phyloP scores from a whole-genome alignment of 192 early-diverging fungal species.

The Coemansia sp. region DNA sequence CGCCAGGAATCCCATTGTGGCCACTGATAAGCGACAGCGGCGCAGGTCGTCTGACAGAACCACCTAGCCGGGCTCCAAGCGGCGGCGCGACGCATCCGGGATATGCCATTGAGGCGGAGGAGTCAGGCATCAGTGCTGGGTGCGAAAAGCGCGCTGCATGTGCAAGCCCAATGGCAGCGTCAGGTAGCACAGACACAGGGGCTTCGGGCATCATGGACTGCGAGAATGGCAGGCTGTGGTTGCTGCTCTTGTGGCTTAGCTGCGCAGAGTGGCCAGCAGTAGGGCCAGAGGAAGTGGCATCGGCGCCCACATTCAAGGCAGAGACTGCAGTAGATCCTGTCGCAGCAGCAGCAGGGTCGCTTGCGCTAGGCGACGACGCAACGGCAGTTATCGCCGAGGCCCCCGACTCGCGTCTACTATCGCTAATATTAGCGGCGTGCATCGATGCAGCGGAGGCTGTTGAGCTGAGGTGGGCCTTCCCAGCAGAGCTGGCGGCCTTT shows the following conservation, averaged over 20 bases:
- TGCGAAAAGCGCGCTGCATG: not conserved
- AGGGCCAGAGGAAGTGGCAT: slow-evolving; percentile 2
- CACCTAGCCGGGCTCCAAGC: not conserved
- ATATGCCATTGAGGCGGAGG: not conserved
- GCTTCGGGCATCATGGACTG: slow-evolving; percentile 4
- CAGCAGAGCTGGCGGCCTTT: not conserved
- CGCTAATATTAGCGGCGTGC: slow-evolving; percentile 49
- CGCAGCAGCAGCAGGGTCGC: slow-evolving; percentile 10
- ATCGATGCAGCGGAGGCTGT: slow-evolving; percentile 20
- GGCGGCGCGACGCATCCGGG: slow-evolving; percentile 9
- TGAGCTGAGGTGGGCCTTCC: slow-evolving; percentile 9
- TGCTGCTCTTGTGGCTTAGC: slow-evolving; percentile 9
- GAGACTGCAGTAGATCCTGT: slow-evolving; percentile 13
- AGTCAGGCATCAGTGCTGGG: not conserved
- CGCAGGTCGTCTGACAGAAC: slow-evolving; percentile 32
- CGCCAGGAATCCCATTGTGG: slow-evolving; percentile 1
- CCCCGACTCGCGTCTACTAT: slow-evolving; percentile 57
- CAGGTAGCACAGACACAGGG: not conserved
- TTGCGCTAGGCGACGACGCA: slow-evolving; percentile 36
- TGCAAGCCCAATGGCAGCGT: not conserved
- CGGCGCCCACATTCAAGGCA: not conserved
- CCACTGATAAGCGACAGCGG: slow-evolving; percentile 31
- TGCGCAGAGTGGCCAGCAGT: not conserved
- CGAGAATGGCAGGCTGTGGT: not conserved
- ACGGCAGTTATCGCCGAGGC: slow-evolving; percentile 55